These are phyloP conservation scores for Fusarium oligoseptatum DNA, from an alignment of 2,329 filamentous ascomycete species.

Conservation along the genomic window DNA sequence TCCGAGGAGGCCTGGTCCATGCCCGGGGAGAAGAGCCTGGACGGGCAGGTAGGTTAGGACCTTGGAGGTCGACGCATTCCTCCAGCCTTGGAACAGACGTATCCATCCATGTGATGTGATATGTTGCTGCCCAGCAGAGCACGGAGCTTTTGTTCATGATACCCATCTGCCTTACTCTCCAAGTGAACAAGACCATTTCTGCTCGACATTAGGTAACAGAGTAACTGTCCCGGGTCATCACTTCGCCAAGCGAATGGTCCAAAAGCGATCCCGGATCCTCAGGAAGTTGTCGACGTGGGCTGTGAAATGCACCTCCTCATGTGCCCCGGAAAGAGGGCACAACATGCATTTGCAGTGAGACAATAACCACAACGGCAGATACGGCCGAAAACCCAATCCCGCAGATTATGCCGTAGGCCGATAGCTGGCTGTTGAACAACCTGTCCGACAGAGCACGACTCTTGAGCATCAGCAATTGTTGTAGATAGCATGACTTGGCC, in stretches of 20 bases:
- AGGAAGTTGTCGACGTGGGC: conserved; percentile 2
- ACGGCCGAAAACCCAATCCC: background rate
- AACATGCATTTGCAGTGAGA: conserved; percentile 8
- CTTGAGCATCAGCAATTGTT: background rate
- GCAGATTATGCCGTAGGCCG: background rate
- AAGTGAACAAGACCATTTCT: background rate
- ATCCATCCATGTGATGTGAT: conserved; percentile 4
- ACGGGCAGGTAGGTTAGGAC: conserved; percentile 7
- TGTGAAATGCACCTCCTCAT: conserved; percentile 5
- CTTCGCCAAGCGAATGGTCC: conserved; percentile 1
- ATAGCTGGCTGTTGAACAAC: background rate
- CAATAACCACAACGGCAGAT: conserved; percentile 15
- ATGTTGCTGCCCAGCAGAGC: conserved; percentile 7
- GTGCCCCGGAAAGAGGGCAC: conserved; percentile 13
- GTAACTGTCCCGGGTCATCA: background rate
- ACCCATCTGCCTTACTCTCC: background rate
- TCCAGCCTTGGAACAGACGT: background rate
- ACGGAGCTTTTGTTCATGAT: conserved; percentile 2
- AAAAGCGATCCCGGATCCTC: background rate
- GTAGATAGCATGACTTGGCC: background rate
- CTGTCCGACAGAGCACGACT: background rate
- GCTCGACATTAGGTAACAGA: background rate
- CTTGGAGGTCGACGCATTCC: background rate
- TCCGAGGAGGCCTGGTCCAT: conserved; percentile 20
- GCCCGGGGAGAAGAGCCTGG: conserved; percentile 2